phyloP scores from a whole-genome alignment of 2,329 filamentous ascomycete genomes.

The Magnaporthiopsis rhizophila region DNA sequence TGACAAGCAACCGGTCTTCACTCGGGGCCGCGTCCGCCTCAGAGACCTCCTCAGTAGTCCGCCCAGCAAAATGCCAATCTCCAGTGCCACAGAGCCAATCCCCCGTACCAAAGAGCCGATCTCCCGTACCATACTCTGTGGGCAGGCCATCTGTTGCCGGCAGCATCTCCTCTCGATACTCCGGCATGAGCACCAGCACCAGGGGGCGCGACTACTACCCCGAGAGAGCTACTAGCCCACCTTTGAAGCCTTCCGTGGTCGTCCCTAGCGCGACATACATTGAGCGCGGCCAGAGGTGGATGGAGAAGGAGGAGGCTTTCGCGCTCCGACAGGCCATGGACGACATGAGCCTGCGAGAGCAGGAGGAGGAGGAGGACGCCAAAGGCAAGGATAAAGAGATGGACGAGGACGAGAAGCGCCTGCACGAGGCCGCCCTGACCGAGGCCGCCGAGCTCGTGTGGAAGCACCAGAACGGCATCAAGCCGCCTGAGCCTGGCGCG shows the following conservation, averaged over 20 bases:
- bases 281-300: slow-evolving; percentile 66
- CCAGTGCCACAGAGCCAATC: slow-evolving; percentile 13
- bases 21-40: slow-evolving; percentile 21
- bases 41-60: slow-evolving; percentile 17
- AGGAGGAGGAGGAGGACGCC: slow-evolving; percentile 41
- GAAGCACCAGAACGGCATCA: slow-evolving; percentile 59
- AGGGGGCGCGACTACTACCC: slow-evolving; percentile 46
- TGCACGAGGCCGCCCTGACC: slow-evolving; percentile 64
- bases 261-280: slow-evolving; percentile 63
- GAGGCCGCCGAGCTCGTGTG: slow-evolving; percentile 75
- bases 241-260: slow-evolving; percentile 50
- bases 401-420: slow-evolving; percentile 49
- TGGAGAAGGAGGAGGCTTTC: slow-evolving; percentile 70
- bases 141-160: slow-evolving; percentile 33
- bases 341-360: slow-evolving; percentile 57
- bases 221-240: slow-evolving; percentile 26
- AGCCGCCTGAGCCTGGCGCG: slow-evolving; percentile 48
- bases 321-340: slow-evolving; percentile 66
- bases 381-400: slow-evolving; percentile 26
- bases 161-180: slow-evolving; percentile 44
- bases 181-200: slow-evolving; percentile 27
- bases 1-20: slow-evolving; percentile 19
- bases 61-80: slow-evolving; percentile 17
- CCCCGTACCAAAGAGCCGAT: slow-evolving; percentile 15
- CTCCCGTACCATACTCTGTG: slow-evolving; percentile 5